Evolutionary conservation across 2,329 filamentous ascomycete species (phyloP).

Genomic region (Xylariomycetidae sp.): DNA sequence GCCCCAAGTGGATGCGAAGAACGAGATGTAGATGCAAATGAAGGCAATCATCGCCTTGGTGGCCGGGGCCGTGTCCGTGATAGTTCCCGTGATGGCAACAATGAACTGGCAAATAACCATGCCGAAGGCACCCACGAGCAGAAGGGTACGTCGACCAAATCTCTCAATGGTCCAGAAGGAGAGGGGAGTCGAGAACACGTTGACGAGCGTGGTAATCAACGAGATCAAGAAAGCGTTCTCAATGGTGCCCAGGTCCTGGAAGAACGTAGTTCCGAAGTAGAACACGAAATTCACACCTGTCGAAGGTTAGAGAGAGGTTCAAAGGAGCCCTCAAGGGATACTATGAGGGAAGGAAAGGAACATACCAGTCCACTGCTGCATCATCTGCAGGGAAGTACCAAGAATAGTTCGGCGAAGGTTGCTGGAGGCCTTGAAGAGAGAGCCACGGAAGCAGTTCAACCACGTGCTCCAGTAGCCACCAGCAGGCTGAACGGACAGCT

Average conservation of each 20-base stretch:
- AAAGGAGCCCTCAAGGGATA: background rate
- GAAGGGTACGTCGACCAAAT: slow-evolving; percentile 72
- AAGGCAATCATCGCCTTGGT: slow-evolving; percentile 73
- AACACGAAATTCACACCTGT: slow-evolving; percentile 73
- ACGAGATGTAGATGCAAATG: slow-evolving; percentile 90
- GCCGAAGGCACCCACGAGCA: slow-evolving; percentile 71
- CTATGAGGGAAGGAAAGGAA: background rate
- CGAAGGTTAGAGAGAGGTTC: background rate
- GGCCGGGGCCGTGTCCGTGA: slow-evolving; percentile 43
- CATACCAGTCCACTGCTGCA: slow-evolving; percentile 66
- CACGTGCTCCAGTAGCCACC: slow-evolving; percentile 62
- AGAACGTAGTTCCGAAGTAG: slow-evolving; percentile 76
- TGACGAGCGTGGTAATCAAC: slow-evolving; percentile 81
- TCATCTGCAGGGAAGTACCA: slow-evolving; percentile 71
- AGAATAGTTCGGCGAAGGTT: slow-evolving; percentile 67
- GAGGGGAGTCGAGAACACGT: slow-evolving; percentile 76
- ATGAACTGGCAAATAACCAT: slow-evolving; percentile 88
- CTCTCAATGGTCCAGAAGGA: slow-evolving; percentile 84
- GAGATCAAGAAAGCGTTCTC: slow-evolving; percentile 74
- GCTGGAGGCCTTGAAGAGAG: slow-evolving; percentile 55
- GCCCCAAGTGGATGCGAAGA: slow-evolving; percentile 89
- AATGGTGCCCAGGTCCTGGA: slow-evolving; percentile 71
- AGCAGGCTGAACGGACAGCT: slow-evolving; percentile 61
- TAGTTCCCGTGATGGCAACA: slow-evolving; percentile 64
- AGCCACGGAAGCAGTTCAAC: slow-evolving; percentile 61